Conservation (phyloP, 2,329 filamentous ascomycete genomes). For the Hypoxylon sp. region DNA sequence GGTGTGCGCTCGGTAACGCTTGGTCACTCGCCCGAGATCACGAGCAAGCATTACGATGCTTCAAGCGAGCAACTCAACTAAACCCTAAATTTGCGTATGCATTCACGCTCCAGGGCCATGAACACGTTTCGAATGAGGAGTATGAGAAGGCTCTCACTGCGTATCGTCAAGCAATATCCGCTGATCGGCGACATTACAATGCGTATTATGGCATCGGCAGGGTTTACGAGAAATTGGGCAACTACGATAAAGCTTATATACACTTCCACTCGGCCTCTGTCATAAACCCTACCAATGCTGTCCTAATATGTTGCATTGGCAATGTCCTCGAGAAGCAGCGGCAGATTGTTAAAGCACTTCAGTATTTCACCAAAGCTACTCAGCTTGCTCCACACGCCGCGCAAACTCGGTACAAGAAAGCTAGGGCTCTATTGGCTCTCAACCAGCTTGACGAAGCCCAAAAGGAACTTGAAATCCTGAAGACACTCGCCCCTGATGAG, state of each 20-base stretch:
- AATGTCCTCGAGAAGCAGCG: constrained; percentile 91
- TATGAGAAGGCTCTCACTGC: constrained; percentile 93
- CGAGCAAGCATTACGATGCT: constrained; percentile 93
- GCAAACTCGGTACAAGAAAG: constrained; percentile 92
- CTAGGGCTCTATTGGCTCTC: constrained; percentile 85
- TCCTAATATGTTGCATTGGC: constrained; percentile 93
- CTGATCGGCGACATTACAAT: constrained; percentile 93
- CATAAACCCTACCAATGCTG: constrained; percentile 95
- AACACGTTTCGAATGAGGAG: constrained; percentile 95
- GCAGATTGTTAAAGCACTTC: constrained; percentile 81
- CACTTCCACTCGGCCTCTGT: constrained; percentile 90
- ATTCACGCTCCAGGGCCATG: constrained; percentile 95
- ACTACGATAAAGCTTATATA: constrained; percentile 89
- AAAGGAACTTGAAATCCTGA: constrained; percentile 86
- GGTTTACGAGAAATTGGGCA: constrained; percentile 91
- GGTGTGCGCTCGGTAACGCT: constrained; percentile 95
- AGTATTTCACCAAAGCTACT: constrained; percentile 86
- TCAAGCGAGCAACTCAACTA: constrained; percentile 92
- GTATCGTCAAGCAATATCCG: constrained; percentile 87
- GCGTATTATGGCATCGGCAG: constrained; percentile 93
- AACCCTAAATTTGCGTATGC: constrained; percentile 94
- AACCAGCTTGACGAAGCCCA: constrained; percentile 79
- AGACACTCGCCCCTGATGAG: constrained; percentile 93
- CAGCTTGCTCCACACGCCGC: constrained; percentile 85
- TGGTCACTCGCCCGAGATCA: constrained; percentile 94